phyloP scores from a whole-genome alignment of 2,329 filamentous ascomycete genomes.

The Fusarium sp. region DNA sequence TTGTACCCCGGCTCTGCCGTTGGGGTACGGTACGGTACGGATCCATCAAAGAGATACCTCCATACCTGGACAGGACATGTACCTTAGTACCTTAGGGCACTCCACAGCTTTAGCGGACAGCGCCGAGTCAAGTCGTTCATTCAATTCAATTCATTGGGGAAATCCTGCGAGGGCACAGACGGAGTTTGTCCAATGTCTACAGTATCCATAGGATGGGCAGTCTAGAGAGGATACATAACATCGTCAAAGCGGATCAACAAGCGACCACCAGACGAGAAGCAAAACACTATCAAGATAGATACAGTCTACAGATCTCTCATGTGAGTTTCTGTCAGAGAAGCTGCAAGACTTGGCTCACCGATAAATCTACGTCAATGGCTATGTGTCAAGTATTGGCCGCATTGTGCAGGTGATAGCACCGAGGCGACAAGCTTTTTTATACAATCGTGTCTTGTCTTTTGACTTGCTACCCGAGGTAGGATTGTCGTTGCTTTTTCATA shows the following conservation, averaged over 20 bases:
- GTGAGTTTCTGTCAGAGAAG: background rate
- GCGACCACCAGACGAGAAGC: slow-evolving; percentile 2
- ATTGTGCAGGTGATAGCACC: slow-evolving; percentile 29
- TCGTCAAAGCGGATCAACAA: slow-evolving; percentile 7
- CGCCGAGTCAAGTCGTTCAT: slow-evolving; percentile 40
- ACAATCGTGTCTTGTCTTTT: slow-evolving; percentile 10
- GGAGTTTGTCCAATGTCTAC: background rate
- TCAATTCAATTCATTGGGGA: slow-evolving; percentile 20
- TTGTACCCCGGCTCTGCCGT: slow-evolving; percentile 37
- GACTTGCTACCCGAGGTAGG: slow-evolving; percentile 13
- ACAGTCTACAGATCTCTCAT: background rate
- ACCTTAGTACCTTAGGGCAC: slow-evolving; percentile 9
- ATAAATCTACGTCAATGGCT: slow-evolving; percentile 31
- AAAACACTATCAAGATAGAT: background rate
- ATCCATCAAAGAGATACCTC: background rate
- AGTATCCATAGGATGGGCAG: background rate
- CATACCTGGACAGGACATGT: background rate
- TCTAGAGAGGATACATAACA: background rate
- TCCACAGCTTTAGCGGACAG: slow-evolving; percentile 42
- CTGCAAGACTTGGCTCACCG: slow-evolving; percentile 17
- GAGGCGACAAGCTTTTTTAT: slow-evolving; percentile 24
- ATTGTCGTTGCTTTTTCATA: slow-evolving; percentile 18
- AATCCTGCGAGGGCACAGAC: slow-evolving; percentile 32
- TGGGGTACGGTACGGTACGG: slow-evolving; percentile 16
- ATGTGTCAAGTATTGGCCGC: background rate